Evolutionary conservation across 768 basidiomycete genomes (phyloP).

Genomic region (Agrocybe chaxingu): DNA sequence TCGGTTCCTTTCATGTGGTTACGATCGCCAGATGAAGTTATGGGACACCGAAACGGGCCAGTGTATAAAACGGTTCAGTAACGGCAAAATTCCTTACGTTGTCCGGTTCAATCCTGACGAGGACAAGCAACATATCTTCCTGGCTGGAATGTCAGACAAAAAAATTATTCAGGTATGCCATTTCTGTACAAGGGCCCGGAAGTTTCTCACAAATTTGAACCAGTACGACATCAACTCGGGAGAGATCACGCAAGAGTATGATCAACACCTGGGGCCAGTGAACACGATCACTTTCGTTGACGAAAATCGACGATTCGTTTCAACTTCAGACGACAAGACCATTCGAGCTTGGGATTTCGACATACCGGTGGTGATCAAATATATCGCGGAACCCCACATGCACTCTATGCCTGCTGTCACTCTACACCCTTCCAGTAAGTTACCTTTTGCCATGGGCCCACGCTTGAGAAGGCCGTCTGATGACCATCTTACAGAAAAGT

Average conservation of each 20-base stretch:
- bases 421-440: slow-evolving; percentile 89
- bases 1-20: slow-evolving; percentile 87
- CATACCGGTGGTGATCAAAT: slow-evolving; percentile 99
- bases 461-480: slow-evolving; percentile 8
- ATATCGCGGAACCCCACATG: slow-evolving; percentile 99
- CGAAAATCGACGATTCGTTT: slow-evolving; percentile 95
- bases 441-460: slow-evolving; percentile 4
- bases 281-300: slow-evolving; percentile 99
- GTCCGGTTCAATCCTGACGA: slow-evolving; percentile 94
- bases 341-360: slow-evolving; percentile 99
- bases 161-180: slow-evolving; percentile 90
- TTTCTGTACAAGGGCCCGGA: not conserved
- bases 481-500: slow-evolving; percentile 61
- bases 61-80: slow-evolving; percentile 94
- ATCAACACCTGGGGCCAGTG: slow-evolving; percentile 96
- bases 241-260: slow-evolving; percentile 97
- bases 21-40: slow-evolving; percentile 96
- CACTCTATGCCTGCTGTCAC: slow-evolving; percentile 99
- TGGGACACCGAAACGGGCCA: slow-evolving; percentile 99
- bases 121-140: slow-evolving; percentile 93
- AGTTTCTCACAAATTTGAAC: slow-evolving; percentile 13
- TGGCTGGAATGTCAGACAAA: slow-evolving; percentile 99
- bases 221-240: slow-evolving; percentile 95
- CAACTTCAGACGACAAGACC: slow-evolving; percentile 98
- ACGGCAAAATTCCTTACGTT: slow-evolving; percentile 97